These are phyloP conservation scores for Cryptosporidium sp. DNA, from an alignment of 169 alveolate species.

Conservation along the genomic window DNA sequence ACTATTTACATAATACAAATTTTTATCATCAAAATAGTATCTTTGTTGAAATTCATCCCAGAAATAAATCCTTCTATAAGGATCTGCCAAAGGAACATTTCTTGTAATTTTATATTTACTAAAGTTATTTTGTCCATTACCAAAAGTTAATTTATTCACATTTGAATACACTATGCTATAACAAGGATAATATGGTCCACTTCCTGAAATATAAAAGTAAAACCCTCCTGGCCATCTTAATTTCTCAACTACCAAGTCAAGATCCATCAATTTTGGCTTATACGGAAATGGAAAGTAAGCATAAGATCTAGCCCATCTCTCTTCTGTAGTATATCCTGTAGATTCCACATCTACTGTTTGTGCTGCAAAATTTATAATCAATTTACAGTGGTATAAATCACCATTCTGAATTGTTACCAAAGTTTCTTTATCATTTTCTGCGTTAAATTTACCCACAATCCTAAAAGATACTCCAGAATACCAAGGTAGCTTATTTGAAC, in stretches of 20 bases:
- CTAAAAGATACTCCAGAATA: slow-evolving; percentile 71
- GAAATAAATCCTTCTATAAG: slow-evolving; percentile 45
- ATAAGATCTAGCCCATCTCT: slow-evolving; percentile 21
- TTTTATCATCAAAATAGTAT: slow-evolving; percentile 29
- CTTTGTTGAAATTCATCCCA: slow-evolving; percentile 36
- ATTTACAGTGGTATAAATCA: slow-evolving; percentile 23
- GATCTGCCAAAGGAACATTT: slow-evolving; percentile 72
- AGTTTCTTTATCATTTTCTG: slow-evolving; percentile 12
- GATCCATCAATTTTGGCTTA: slow-evolving; percentile 18
- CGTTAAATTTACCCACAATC: slow-evolving; percentile 43
- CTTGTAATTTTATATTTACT: slow-evolving; percentile 24
- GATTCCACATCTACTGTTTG: slow-evolving; percentile 47
- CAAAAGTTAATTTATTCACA: slow-evolving; percentile 28
- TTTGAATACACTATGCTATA: slow-evolving; percentile 7
- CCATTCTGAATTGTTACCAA: slow-evolving; percentile 71
- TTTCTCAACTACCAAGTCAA: slow-evolving; percentile 59
- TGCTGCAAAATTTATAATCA: slow-evolving; percentile 35
- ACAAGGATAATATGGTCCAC: slow-evolving; percentile 69
- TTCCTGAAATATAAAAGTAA: slow-evolving; percentile 60
- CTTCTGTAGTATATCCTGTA: slow-evolving; percentile 10
- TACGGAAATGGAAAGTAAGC: slow-evolving; percentile 66
- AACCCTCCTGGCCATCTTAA: slow-evolving; percentile 75
- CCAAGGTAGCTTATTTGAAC: slow-evolving; percentile 33
- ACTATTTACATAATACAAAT: slow-evolving; percentile 62
- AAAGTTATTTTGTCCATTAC: slow-evolving; percentile 14